These are phyloP conservation scores for Rhododendron ferrugineum DNA, from an alignment of 148 eudicot species.

Conservation along the genomic window DNA sequence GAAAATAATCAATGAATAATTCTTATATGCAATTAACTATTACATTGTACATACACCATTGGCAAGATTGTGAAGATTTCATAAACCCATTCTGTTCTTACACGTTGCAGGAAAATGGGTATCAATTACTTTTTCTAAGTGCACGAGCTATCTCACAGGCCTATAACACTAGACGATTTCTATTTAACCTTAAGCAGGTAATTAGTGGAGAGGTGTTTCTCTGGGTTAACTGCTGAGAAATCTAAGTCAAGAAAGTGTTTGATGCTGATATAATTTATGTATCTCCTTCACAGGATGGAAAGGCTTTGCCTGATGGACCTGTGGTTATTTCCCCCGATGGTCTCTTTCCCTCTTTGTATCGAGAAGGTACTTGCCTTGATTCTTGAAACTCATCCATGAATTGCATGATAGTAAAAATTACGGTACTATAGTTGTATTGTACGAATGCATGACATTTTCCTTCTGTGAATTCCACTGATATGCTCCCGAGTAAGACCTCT, in stretches of 20 bases:
- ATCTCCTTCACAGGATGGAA: slow-evolving; percentile 62
- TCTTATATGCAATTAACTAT: neutral
- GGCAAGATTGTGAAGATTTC: neutral
- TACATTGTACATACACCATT: neutral
- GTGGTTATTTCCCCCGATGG: slow-evolving; percentile 96
- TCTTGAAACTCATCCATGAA: neutral
- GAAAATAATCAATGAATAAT: neutral
- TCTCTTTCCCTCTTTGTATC: slow-evolving; percentile 86
- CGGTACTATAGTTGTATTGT: neutral
- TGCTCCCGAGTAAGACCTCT: slow-evolving; percentile 1
- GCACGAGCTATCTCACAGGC: slow-evolving; percentile 98
- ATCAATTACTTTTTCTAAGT: slow-evolving; percentile 85
- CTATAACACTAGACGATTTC: slow-evolving; percentile 76
- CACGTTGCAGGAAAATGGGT: slow-evolving; percentile 88
- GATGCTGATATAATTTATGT: slow-evolving; percentile 3
- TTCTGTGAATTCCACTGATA: neutral
- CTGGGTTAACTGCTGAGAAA: neutral
- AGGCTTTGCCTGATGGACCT: slow-evolving; percentile 91
- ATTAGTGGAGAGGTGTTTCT: neutral
- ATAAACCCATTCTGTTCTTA: slow-evolving; percentile 5
- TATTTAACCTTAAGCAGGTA: slow-evolving; percentile 88
- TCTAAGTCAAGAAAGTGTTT: neutral
- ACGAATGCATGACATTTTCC: neutral
- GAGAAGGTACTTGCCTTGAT: slow-evolving; percentile 61
- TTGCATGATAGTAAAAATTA: neutral